Evolutionary conservation across 2,329 filamentous ascomycete genomes (phyloP), one percentile per base, ranked within the genome.

Genomic region (Scytalidium lignicola): DNA sequence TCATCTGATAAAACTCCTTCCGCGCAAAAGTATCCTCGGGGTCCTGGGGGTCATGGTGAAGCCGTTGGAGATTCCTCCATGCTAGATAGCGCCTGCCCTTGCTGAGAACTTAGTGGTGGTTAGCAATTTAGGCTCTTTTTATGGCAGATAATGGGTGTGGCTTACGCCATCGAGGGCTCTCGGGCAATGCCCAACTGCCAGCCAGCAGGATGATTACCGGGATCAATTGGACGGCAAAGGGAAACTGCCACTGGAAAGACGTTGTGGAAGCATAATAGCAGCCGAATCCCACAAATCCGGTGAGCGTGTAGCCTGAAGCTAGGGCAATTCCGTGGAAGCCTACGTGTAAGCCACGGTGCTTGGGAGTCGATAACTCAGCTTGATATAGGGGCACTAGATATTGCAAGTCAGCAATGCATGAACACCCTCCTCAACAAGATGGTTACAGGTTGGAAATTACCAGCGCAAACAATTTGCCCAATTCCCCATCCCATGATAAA

Each of bases 1-100:
- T 47, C 40, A 64, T 65, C 51, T 66, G 61, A 20, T 58, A 51
- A 49, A 59, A 64, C 48, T 65, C 62, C 1, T 55, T 50, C 4
- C 51, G 47, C 8, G 64, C 64, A 43, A 60, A 55, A 3, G 54
- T 49, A 51, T 62, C 56, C 13, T 58, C 48, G 2, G 59, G 52
- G 48, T 61, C 59, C n/a, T 48, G 41, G 3, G 56, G 48, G 18
- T 57, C 48, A 21, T 53, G 49, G 19, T 50, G 48, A 1, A 50
- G 44, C 2, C 20, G 9, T 15, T 26, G 12, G 2, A 50, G 19
- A 7, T 43, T 40, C 19, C 17, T 17, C 39, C 40, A 32, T n/a
- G 48, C 48, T 6, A 5, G 32, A 37, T 37, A 37, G 6, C 32
- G 7, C n/a, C 15, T 37, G 12, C 32, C 32, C 15, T 37, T 37